Conservation (phyloP, 345 rosid species). For the Hibiscus tridactylites region DNA sequence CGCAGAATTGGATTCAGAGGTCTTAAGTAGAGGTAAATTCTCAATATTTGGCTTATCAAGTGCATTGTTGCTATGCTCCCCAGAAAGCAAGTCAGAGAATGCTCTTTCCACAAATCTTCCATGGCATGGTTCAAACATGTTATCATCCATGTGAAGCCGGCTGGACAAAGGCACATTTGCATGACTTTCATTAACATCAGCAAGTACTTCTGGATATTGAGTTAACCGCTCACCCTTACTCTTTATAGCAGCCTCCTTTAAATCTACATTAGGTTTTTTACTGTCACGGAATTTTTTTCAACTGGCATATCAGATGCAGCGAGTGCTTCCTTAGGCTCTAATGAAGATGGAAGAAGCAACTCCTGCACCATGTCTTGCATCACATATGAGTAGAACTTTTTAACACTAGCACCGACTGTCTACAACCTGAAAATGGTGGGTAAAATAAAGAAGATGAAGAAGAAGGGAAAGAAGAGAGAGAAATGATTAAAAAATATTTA, state of each 20-base stretch:
- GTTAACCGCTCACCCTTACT: conserved; percentile 23
- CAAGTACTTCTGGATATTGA: conserved; percentile 17
- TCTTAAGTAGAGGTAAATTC: conserved; percentile 7
- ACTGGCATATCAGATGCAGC: conserved; percentile 16
- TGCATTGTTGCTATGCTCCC: conserved; percentile 18
- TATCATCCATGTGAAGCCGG: conserved; percentile 32
- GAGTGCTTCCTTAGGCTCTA: conserved; percentile 29
- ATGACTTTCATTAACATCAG: conserved; percentile 21
- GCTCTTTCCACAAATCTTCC: conserved; percentile 9
- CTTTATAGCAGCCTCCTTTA: conserved; percentile 24
- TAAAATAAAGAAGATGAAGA: no score
- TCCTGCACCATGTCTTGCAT: conserved; percentile 71
- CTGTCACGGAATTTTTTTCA: conserved; percentile 27
- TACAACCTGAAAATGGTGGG: no score
- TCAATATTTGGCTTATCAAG: conserved; percentile 25
- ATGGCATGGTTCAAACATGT: conserved; percentile 21
- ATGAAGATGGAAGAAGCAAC: conserved; percentile 39
- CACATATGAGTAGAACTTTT: conserved; percentile 64
- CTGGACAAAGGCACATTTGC: conserved; percentile 18
- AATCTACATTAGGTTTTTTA: conserved; percentile 24
- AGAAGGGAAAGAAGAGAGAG: no score
- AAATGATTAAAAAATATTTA: no score
- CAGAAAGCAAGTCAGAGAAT: conserved; percentile 9
- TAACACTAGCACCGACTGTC: conserved; percentile 67
- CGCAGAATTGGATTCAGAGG: conserved; percentile 11